phyloP scores from a whole-genome alignment of 1,284 basidiomycete species.

The Ustilago shanxiensis region DNA sequence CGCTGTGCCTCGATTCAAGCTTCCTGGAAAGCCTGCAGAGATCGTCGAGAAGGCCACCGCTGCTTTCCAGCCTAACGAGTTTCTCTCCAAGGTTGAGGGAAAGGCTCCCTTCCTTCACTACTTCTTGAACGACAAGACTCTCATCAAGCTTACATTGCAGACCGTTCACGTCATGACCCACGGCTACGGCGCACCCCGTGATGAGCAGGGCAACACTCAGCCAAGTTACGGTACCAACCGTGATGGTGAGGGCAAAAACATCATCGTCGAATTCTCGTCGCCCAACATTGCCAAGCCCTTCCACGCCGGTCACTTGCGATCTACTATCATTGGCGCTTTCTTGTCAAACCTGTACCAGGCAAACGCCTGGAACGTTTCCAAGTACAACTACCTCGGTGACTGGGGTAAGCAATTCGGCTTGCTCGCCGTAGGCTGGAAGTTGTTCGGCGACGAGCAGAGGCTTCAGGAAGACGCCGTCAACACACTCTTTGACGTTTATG shows the following conservation, averaged over 20 bases:
- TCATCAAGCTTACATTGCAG: conserved; percentile 82
- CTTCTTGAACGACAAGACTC: conserved; percentile 72
- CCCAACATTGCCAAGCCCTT: conserved; percentile 99
- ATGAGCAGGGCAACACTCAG: conserved; percentile 57
- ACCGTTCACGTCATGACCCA: conserved; percentile 85
- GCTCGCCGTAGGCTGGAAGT: conserved; percentile 91
- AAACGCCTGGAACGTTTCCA: conserved; percentile 90
- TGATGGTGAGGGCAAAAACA: conserved; percentile 62
- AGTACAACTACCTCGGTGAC: conserved; percentile 85
- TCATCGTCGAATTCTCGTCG: conserved; percentile 84
- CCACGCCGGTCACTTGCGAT: conserved; percentile 96
- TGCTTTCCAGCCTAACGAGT: conserved; percentile 70
- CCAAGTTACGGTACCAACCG: conserved; percentile 67
- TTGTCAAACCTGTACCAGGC: conserved; percentile 90
- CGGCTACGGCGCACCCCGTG: conserved; percentile 59
- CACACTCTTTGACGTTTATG: conserved; percentile 94
- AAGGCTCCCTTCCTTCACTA: conserved; percentile 67
- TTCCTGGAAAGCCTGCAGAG: conserved; percentile 85
- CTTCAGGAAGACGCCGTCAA: conserved; percentile 91
- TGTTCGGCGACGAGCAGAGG: conserved; percentile 86
- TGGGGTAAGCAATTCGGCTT: conserved; percentile 75
- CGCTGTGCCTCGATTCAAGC: conserved; percentile 88
- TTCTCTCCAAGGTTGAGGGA: conserved; percentile 49
- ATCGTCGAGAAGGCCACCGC: conserved; percentile 81
- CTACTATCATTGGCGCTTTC: conserved; percentile 97